These are phyloP conservation scores for Malus hybrid DNA, from an alignment of 331 rosid species.

Conservation along the genomic window DNA sequence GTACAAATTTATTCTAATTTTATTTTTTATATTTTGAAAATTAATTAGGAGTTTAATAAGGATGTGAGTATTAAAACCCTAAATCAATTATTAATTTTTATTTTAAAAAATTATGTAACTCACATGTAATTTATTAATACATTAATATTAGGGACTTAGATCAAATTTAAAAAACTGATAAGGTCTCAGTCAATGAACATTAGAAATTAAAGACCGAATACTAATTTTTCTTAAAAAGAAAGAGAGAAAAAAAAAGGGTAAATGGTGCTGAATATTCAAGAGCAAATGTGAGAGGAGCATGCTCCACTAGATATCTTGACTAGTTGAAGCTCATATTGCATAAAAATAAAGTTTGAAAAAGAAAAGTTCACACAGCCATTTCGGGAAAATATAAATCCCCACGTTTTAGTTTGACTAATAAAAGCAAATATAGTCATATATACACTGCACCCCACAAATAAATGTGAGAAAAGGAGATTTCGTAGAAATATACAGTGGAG, in stretches of 20 bases:
- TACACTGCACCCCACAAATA: too few species aligned
- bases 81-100: too few species aligned
- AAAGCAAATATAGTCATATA: background rate
- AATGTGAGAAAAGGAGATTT: background rate
- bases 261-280: background rate
- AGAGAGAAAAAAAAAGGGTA: background rate
- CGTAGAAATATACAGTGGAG: background rate
- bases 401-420: slow-evolving; percentile 23
- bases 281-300: background rate
- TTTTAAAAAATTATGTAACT: too few species aligned
- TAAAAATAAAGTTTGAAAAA: background rate
- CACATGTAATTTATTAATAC: too few species aligned
- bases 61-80: too few species aligned
- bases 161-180: too few species aligned
- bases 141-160: too few species aligned
- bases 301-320: background rate
- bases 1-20: too few species aligned
- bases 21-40: too few species aligned
- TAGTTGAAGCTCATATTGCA: background rate
- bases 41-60: too few species aligned
- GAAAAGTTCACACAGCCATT: background rate
- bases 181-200: too few species aligned
- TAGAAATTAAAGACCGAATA: too few species aligned
- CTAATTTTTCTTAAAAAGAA: background rate
- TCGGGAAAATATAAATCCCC: background rate